Base-by-base conservation (phyloP, 2,329 filamentous ascomycete genomes). In the Laburnicola sp. region DNA sequence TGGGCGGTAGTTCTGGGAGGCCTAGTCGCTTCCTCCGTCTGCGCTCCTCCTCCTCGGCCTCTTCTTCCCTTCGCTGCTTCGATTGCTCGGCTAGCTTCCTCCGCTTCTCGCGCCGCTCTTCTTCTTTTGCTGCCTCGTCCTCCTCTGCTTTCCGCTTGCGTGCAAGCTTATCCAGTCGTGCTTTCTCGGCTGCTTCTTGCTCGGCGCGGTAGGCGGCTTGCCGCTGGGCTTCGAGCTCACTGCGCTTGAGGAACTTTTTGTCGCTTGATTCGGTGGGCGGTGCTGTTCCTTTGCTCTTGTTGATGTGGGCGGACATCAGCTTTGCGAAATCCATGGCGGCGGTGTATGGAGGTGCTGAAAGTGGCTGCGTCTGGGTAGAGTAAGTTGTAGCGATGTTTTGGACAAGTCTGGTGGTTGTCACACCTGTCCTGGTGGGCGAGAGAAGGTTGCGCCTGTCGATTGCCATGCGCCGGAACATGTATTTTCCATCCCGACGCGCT, bases 111-210 rank as follows among this genome's bases (percentile, higher is more conserved):
- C 96, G 89, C 10, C 91, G 84, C 26, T 79, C 78, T 9, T 79
- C 82, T 58, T 84, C 83, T 58, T 87, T 86, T 23, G 85, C 82
- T 2, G 86, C 85, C 50, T 89, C 88, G 25, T 96, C 92, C 31
- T 96, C 92, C 47, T 97, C 93, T 23, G 85, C 83, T 73, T 95
- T 94, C 61, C 93, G 89, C 76, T 97, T 97, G 62, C 87, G 86
- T 1, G 83, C 81, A 1, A 84, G 78, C 57, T 85, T 86, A 54
- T 87, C 84, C 52, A 85, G 79, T 26, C 89, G 88, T 65, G 89
- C 86, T 34, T 79, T 80, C 61, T 91, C 88, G 45, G 90, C 78
- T 3, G 82, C 82, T 58, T 85, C 84, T 72, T 97, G 92, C 64
- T 96, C 91, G 10, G 87, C 87, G 1, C 85, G 78, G 76, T 99